Percentiles rank a stretch among this genome's conserved stretches.
Conservation (phyloP, 2,329 filamentous ascomycete genomes). For the Rhinocladiella mackenziei region DNA sequence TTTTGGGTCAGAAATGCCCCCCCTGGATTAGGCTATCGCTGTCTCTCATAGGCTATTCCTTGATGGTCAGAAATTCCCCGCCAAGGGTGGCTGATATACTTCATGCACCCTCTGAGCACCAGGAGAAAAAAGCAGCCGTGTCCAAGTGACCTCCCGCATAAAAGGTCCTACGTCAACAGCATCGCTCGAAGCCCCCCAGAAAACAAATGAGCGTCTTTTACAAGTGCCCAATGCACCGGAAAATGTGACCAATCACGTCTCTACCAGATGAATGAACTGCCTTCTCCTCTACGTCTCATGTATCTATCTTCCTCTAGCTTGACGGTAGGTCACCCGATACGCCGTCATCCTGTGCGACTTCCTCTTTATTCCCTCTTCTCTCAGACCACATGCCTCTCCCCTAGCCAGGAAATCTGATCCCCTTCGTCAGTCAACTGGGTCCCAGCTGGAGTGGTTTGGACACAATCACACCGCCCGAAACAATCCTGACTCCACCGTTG, state of each 20-base stretch:
- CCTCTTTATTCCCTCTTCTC: conserved; percentile 6
- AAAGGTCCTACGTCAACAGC: conserved; percentile 15
- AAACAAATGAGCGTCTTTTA: conserved; percentile 17
- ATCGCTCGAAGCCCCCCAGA: conserved; percentile 9
- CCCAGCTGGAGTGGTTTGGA: too few relatives aligned
- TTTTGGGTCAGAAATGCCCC: too few relatives aligned
- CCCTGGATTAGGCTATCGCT: conserved; percentile 1
- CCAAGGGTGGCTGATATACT: conserved; percentile 3
- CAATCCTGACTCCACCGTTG: conserved; percentile 2
- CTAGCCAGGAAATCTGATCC: conserved; percentile 11
- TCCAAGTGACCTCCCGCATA: conserved; percentile 26
- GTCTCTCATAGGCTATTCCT: background rate
- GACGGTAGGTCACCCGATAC: conserved; percentile 22
- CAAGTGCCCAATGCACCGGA: background rate
- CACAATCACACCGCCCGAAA: conserved; percentile 12
- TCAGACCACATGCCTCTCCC: conserved; percentile 11
- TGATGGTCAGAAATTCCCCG: background rate
- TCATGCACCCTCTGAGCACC: background rate
- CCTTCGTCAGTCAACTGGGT: too few relatives aligned
- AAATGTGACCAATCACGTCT: too few relatives aligned
- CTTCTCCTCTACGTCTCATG: too few relatives aligned
- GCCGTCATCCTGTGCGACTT: conserved; percentile 10
- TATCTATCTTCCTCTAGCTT: conserved; percentile 1
- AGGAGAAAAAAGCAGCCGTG: conserved; percentile 8
- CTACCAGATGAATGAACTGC: too few relatives aligned